A percentile compares a stretch with the other conserved stretches of the same genome.
Evolutionary conservation across 805 yeast genomes (phyloP).

Genomic region (Candida pseudoglaebosa): DNA sequence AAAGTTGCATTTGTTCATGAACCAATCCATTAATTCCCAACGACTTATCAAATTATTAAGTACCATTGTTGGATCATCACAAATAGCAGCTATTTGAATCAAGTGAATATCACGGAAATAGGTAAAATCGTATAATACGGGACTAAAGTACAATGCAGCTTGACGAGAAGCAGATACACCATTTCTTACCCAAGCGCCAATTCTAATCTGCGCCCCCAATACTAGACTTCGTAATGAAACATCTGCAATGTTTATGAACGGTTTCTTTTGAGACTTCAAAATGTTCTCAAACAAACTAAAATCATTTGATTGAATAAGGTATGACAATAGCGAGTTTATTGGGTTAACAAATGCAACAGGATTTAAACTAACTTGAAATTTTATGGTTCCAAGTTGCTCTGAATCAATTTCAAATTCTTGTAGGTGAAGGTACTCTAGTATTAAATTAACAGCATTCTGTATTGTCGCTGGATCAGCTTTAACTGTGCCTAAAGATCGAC

Average conservation of each 20-base stretch:
- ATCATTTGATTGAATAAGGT: conserved; percentile 32
- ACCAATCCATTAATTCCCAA: conserved; percentile 58
- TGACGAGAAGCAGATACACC: conserved; percentile 54
- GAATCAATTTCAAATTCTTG: conserved; percentile 16
- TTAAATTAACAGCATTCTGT: conserved; percentile 26
- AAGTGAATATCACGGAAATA: conserved; percentile 44
- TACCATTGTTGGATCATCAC: conserved; percentile 34
- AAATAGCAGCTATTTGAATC: conserved; percentile 39
- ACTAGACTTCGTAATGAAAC: conserved; percentile 58
- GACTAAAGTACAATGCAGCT: conserved; percentile 45
- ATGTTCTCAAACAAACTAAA: conserved; percentile 14
- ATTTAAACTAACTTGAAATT: conserved; percentile 44
- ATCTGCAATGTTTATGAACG: conserved; percentile 50
- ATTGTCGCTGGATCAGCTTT: conserved; percentile 12
- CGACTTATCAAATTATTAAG: conserved; percentile 43
- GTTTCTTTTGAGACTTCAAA: conserved; percentile 17
- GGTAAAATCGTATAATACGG: conserved; percentile 36
- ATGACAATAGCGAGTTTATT: conserved; percentile 52
- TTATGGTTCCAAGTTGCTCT: conserved; percentile 28
- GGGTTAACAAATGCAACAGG: conserved; percentile 59
- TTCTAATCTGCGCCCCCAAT: conserved; percentile 54
- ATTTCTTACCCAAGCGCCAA: conserved; percentile 73
- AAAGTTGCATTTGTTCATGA: conserved; percentile 27
- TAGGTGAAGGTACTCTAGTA: conserved; percentile 25
- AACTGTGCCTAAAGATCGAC: conserved; percentile 30